Evolutionary conservation across 1,284 basidiomycete species (phyloP).

Genomic region (Mycosarcoma maydis): DNA sequence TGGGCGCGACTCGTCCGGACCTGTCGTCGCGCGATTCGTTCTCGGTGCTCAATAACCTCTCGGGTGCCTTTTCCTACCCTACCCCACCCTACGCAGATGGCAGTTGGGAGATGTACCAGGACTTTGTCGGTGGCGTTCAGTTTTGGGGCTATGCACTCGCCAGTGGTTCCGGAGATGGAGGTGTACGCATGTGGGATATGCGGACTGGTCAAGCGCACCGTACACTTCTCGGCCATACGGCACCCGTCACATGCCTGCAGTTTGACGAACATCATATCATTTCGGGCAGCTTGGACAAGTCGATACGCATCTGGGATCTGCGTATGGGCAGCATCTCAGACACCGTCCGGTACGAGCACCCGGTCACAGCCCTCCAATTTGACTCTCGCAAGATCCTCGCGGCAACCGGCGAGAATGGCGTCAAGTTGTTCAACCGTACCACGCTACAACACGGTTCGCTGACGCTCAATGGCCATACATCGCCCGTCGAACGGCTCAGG

Average conservation of each 20-base stretch:
- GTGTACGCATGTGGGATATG: constrained; percentile 99
- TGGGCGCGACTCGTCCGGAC: constrained; percentile 36
- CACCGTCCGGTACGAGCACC: constrained; percentile 88
- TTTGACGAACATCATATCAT: constrained; percentile 95
- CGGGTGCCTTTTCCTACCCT: constrained; percentile 73
- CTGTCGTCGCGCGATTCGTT: constrained; percentile 38
- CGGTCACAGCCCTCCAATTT: constrained; percentile 91
- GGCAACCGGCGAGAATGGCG: constrained; percentile 90
- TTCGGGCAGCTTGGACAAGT: constrained; percentile 91
- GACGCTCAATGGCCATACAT: constrained; percentile 87
- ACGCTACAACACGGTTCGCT: constrained; percentile 87
- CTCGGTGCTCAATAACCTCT: constrained; percentile 61
- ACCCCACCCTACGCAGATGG: constrained; percentile 89
- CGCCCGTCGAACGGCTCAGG: constrained; percentile 85
- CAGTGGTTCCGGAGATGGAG: constrained; percentile 94
- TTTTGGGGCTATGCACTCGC: constrained; percentile 99
- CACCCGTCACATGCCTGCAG: constrained; percentile 90
- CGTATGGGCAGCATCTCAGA: constrained; percentile 88
- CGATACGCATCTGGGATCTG: constrained; percentile 82
- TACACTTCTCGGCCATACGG: constrained; percentile 91
- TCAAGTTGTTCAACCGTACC: constrained; percentile 96
- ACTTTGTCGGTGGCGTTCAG: constrained; percentile 96
- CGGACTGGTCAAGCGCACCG: constrained; percentile 96
- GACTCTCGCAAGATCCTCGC: constrained; percentile 90
- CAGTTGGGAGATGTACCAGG: constrained; percentile 90